Percentiles rank a stretch among this genome's conserved stretches.
These are phyloP conservation scores for Tricladium varicosporioides DNA, from an alignment of 2,329 filamentous ascomycete species.

Conservation along the genomic window DNA sequence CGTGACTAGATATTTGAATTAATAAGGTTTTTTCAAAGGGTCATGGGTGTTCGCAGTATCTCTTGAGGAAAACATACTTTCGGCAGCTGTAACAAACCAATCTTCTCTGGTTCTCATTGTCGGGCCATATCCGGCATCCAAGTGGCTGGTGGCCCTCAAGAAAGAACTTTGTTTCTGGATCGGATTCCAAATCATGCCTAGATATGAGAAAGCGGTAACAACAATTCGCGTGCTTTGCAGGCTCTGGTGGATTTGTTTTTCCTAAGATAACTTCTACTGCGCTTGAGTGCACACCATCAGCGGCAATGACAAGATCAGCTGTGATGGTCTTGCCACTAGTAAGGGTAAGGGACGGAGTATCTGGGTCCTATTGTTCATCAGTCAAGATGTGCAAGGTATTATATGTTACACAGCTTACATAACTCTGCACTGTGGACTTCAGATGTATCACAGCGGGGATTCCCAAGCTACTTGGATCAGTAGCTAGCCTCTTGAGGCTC, in stretches of 20 bases:
- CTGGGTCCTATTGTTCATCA: background rate
- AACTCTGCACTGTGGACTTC: constrained; percentile 16
- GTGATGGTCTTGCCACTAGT: constrained; percentile 30
- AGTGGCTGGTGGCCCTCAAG: constrained; percentile 19
- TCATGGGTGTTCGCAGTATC: background rate
- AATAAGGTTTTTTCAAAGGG: background rate
- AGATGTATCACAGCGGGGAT: constrained; percentile 28
- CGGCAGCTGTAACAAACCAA: constrained; percentile 28
- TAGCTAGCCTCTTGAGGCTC: constrained; percentile 35
- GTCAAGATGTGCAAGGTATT: background rate
- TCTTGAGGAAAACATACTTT: constrained; percentile 17
- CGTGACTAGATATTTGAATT: background rate
- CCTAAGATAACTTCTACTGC: constrained; percentile 13
- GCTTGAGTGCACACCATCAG: constrained; percentile 35
- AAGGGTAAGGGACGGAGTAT: constrained; percentile 24
- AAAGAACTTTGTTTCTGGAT: constrained; percentile 31
- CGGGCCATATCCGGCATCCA: constrained; percentile 12
- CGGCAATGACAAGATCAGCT: constrained; percentile 38
- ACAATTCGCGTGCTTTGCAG: constrained; percentile 16
- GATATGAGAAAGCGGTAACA: constrained; percentile 37
- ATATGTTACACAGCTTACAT: constrained; percentile 20
- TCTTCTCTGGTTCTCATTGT: constrained; percentile 14
- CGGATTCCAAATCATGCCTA: constrained; percentile 25
- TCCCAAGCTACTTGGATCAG: constrained; percentile 23
- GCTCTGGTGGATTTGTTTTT: background rate